Evolutionary conservation across 2,329 filamentous ascomycete genomes (phyloP).

Genomic region (Neopestalotiopsis sp.): DNA sequence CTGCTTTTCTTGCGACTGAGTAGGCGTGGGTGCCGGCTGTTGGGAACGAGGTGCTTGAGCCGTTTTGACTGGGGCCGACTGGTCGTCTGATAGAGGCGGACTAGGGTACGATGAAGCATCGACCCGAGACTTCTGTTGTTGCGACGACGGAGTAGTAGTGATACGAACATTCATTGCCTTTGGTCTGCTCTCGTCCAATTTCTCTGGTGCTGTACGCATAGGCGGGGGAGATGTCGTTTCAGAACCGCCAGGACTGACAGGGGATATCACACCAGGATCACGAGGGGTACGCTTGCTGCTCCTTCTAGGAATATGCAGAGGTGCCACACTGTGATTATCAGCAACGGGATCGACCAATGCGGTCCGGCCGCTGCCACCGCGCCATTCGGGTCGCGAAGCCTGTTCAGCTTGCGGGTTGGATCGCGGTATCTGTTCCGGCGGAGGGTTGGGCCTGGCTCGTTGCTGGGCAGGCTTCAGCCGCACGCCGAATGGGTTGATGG

Average conservation of each 20-base stretch:
- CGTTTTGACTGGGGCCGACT: constrained; percentile 24
- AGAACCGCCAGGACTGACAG: constrained; percentile 38
- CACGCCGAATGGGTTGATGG: constrained; percentile 45
- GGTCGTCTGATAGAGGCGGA: constrained; percentile 42
- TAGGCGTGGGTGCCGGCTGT: constrained; percentile 20
- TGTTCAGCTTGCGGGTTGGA: constrained; percentile 31
- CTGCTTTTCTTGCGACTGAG: constrained; percentile 26
- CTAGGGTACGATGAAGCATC: constrained; percentile 39
- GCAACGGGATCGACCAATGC: constrained; percentile 68
- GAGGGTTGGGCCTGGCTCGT: constrained; percentile 31
- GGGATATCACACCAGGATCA: constrained; percentile 34
- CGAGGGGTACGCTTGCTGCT: constrained; percentile 48
- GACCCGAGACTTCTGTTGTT: not conserved
- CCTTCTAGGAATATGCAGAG: constrained; percentile 61
- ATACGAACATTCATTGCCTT: constrained; percentile 40
- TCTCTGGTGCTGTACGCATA: constrained; percentile 13
- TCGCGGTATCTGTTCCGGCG: constrained; percentile 2
- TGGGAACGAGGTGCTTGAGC: constrained; percentile 16
- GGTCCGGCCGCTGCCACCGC: constrained; percentile 73
- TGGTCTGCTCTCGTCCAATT: constrained; percentile 17
- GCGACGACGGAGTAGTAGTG: constrained; percentile 41
- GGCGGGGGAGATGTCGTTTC: constrained; percentile 39
- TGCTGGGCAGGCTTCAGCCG: constrained; percentile 40
- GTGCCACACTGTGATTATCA: constrained; percentile 62
- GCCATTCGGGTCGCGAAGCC: constrained; percentile 66